Evolutionary conservation across 768 basidiomycete species (phyloP).

Genomic region (Sutorius australiensis): DNA sequence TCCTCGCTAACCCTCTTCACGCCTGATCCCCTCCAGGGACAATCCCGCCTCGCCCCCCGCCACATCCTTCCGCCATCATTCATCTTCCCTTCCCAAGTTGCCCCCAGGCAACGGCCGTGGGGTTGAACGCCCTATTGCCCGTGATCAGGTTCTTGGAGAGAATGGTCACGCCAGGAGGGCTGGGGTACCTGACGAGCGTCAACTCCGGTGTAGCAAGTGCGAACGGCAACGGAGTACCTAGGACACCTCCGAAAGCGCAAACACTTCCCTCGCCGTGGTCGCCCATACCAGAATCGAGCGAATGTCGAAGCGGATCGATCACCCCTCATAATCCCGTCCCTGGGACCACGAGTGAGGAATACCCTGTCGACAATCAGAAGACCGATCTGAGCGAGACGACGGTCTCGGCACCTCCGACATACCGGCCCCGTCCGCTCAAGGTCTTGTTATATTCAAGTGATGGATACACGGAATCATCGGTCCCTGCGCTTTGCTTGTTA

Average conservation of each 20-base stretch:
- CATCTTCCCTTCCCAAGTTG: slow-evolving; percentile 76
- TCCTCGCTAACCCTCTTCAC: slow-evolving; percentile 5
- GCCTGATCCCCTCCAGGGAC: slow-evolving; percentile 1
- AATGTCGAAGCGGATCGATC: slow-evolving; percentile 18
- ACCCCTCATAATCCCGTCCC: slow-evolving; percentile 9
- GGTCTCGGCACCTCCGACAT: slow-evolving; percentile 18
- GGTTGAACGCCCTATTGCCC: slow-evolving; percentile 57
- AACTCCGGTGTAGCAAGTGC: not conserved
- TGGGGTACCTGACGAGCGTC: slow-evolving; percentile 17
- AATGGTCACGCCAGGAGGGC: slow-evolving; percentile 47
- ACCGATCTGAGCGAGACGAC: slow-evolving; percentile 9
- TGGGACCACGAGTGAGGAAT: slow-evolving; percentile 11
- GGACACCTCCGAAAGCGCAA: slow-evolving; percentile 8
- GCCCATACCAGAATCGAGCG: slow-evolving; percentile 15
- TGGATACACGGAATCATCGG: slow-evolving; percentile 90
- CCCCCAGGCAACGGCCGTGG: slow-evolving; percentile 48
- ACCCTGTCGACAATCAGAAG: slow-evolving; percentile 12
- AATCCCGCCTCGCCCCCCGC: slow-evolving; percentile 61
- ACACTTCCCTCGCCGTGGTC: slow-evolving; percentile 16
- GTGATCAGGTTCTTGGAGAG: slow-evolving; percentile 67
- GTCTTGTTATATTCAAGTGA: slow-evolving; percentile 80
- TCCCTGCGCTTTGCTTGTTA: slow-evolving; percentile 80
- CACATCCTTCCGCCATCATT: slow-evolving; percentile 66
- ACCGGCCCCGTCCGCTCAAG: slow-evolving; percentile 61
- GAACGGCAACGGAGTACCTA: slow-evolving; percentile 3